Conservation (phyloP, 768 basidiomycete species). For the Podaxis carcinomalis region DNA sequence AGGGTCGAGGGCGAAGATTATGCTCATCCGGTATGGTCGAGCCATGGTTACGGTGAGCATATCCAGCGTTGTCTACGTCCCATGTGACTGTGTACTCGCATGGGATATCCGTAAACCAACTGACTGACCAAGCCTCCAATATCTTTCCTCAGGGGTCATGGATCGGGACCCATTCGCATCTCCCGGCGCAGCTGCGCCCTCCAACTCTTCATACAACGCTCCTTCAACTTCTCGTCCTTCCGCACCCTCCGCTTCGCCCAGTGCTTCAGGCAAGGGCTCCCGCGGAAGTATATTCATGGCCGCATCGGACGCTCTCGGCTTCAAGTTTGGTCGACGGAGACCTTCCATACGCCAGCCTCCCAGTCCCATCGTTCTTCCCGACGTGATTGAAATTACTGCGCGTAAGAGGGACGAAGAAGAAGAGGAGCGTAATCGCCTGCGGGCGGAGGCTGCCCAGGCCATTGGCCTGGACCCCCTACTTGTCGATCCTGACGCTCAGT, state of each 20-base stretch:
- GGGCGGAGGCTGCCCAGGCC: constrained; percentile 72
- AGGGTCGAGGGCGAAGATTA: background rate
- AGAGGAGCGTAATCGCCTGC: constrained; percentile 70
- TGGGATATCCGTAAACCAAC: too few species aligned
- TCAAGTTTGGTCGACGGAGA: constrained; percentile 44
- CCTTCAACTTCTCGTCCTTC: constrained; percentile 12
- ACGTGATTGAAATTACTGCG: constrained; percentile 70
- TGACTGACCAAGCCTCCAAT: background rate
- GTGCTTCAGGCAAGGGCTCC: constrained; percentile 24
- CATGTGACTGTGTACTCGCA: background rate
- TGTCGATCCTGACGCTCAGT: constrained; percentile 34
- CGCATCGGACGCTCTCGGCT: constrained; percentile 48
- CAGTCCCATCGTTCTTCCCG: constrained; percentile 50
- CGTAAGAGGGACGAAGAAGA: constrained; percentile 54
- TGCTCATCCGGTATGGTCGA: background rate
- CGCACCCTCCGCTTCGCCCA: constrained; percentile 15
- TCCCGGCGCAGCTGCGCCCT: constrained; percentile 19
- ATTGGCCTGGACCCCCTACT: constrained; percentile 62
- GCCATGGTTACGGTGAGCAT: constrained; percentile 1
- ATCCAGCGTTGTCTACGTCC: background rate
- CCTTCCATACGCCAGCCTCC: constrained; percentile 32
- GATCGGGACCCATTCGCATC: constrained; percentile 20
- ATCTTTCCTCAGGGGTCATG: background rate
- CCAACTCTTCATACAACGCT: constrained; percentile 12
- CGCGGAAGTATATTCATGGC: constrained; percentile 46